Base-by-base conservation (phyloP, 495 filamentous ascomycete species). In the Podospora tetraspora region DNA sequence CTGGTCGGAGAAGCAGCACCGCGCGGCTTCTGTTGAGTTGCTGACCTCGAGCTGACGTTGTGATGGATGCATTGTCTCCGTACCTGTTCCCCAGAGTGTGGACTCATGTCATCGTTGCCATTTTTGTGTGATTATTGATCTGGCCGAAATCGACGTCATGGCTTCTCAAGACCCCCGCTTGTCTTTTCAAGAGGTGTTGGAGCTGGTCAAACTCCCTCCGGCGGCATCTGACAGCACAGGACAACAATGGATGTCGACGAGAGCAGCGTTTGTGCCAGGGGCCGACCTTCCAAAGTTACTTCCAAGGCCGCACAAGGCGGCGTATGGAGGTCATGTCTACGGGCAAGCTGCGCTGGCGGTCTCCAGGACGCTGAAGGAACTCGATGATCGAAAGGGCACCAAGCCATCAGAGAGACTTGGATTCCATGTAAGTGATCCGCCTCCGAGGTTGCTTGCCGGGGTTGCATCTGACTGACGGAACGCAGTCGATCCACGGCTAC, bases 301-400 rank as follows among this genome's bases (percentile, higher is more conserved):
- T 57, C 69, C 69, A 11, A 37, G 23, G 16, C 25, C 59, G 3
- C 72, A 74, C 62, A 62, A 66, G 5, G 76, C 74, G 1, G 83
- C 84, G 12, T 90, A 82, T 71, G 90, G 90, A 9, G 89, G 88
- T 0, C 87, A 90, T 78, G 89, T 91, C 7, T 91, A 88, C 69
- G 84, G 85, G 3, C 90, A 92, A 71, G 81, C 87, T 0, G 87
- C 83, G 8, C 82, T 88, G 75, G 88, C 87, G 0, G 89, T 85
- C 13, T 86, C 83, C 5, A 82, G 83, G 16, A 82, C 88, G 66
- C 70, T 68, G 69, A 58, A 64, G 7, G 78, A 79, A 43, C 82
- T 85, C 1, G 77, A 76, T 52, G 74, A 79, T 1, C 66, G 75
- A 27, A 71, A 68, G 23, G 69, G 72, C 24, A 57, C 52, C 1